Evolutionary conservation across 805 yeast species (phyloP).

Genomic region (Saturnispora gosingensis): DNA sequence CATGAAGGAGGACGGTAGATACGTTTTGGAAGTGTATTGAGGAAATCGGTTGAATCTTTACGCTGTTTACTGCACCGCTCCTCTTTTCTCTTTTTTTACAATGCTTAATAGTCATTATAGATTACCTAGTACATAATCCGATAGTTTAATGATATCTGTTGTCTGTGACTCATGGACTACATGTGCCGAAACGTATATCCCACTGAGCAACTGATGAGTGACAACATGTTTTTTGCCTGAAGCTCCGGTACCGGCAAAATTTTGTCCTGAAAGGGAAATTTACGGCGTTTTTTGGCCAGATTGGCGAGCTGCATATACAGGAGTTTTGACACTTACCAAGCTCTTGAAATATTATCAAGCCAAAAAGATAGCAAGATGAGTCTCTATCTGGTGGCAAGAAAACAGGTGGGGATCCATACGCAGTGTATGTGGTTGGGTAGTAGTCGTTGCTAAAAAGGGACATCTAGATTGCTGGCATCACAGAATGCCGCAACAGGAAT

Average conservation of each 20-base stretch:
- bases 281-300: neutral
- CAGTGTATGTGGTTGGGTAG: no score
- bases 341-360: neutral
- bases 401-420: no score
- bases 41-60: neutral
- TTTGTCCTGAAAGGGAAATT: neutral
- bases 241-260: neutral
- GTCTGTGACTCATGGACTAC: neutral
- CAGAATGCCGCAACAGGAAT: neutral
- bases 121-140: neutral
- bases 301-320: neutral
- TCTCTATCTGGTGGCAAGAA: no score
- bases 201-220: neutral
- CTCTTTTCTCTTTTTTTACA: neutral
- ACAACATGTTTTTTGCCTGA: neutral
- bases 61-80: neutral
- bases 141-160: no score
- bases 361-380: neutral
- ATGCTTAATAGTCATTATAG: neutral
- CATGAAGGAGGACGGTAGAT: slow-evolving; percentile 85
- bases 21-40: slow-evolving; percentile 86
- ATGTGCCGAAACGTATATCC: neutral
- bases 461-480: neutral
- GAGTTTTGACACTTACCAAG: neutral
- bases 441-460: no score